These are phyloP conservation scores for Alternaria novae-zelandiae DNA, from an alignment of 2,329 filamentous ascomycete species.

Conservation along the genomic window DNA sequence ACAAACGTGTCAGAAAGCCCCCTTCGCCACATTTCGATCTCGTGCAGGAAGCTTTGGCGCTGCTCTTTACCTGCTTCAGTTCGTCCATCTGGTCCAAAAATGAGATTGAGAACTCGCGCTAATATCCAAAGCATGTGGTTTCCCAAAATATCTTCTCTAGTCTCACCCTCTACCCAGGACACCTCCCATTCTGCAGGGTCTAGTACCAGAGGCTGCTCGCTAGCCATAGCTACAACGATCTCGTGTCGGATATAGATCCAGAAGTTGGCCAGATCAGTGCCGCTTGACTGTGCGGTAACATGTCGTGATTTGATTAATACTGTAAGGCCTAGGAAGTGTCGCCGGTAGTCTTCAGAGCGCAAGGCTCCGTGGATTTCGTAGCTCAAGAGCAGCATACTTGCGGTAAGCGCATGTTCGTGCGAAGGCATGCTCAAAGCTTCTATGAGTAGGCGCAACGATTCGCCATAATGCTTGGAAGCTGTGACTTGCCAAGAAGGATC, in stretches of 20 bases:
- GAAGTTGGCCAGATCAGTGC: conserved; percentile 42
- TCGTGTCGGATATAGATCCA: conserved; percentile 46
- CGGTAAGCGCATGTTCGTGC: conserved; percentile 39
- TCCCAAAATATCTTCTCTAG: conserved; percentile 41
- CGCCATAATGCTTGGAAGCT: conserved; percentile 39
- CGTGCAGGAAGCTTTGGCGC: conserved; percentile 32
- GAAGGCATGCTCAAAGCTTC: conserved; percentile 31
- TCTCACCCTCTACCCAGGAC: conserved; percentile 34
- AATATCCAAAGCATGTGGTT: conserved; percentile 44
- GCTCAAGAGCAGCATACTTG: conserved; percentile 43
- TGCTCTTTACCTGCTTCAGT: conserved; percentile 19
- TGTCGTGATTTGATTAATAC: conserved; percentile 38
- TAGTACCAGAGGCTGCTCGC: conserved; percentile 35
- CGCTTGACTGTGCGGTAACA: conserved; percentile 36
- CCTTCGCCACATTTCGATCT: conserved; percentile 37
- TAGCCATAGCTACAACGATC: conserved; percentile 40
- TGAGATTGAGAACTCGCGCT: conserved; percentile 37
- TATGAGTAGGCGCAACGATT: conserved; percentile 40
- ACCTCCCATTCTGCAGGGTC: conserved; percentile 43
- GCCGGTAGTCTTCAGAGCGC: conserved; percentile 36
- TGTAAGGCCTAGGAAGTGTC: conserved; percentile 40
- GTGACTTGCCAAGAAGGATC: conserved; percentile 40
- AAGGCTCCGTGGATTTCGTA: conserved; percentile 41
- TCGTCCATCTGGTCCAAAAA: conserved; percentile 29
- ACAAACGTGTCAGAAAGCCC: conserved; percentile 38